Evolutionary conservation across 352 stramenopile genomes (phyloP), one percentile per base, ranked within the genome.

Genomic region (Pilasporangium apinafurcum): DNA sequence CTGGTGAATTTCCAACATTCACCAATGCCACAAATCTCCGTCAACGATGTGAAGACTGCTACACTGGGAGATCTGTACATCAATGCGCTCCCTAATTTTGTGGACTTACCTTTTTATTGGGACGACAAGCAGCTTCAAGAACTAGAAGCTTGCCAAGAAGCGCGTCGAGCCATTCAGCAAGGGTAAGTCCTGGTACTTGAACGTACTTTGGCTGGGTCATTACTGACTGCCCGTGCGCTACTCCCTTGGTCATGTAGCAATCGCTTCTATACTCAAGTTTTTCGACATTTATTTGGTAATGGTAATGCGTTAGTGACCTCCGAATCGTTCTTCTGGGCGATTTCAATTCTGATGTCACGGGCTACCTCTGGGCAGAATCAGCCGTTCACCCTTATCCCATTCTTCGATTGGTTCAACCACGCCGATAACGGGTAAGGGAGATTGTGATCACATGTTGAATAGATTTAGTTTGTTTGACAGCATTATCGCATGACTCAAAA

Each of bases 361-460:
- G 81, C 81, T 31, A 91, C 80, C 40, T 91, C 78, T 10, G 76
- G 77, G 9, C 59, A 65, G 21, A 39, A 68, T 25, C 80, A 91
- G 56, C 81, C 81, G 20, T 93, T 93, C 62, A 68, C 78, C 17
- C 64, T 93, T 13, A 83, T 90, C 24, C 81, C 81, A 25, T 87
- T 90, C 55, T 90, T 93, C 43, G 81, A 93, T 63, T 93, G 69
- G 71, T 91, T 91, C 53, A 90, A 93, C 43, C 81, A 93, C 41
- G 56, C 59, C 21, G 59, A 79, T 35, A 61, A 62, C 16, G 63
- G 73, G 76, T 89, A 44, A 44, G 37, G 21, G 10, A 21, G 8
- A 29, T 6, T 16, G 37, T 13, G 26, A 25, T 30, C 8, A 7
- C 6, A 8, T 13, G 14, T 14, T 52, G 43, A 48, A 31, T 8